These are phyloP conservation scores for Warburgia ugandensis DNA, from an alignment of 164 flowering plant species.

Conservation along the genomic window DNA sequence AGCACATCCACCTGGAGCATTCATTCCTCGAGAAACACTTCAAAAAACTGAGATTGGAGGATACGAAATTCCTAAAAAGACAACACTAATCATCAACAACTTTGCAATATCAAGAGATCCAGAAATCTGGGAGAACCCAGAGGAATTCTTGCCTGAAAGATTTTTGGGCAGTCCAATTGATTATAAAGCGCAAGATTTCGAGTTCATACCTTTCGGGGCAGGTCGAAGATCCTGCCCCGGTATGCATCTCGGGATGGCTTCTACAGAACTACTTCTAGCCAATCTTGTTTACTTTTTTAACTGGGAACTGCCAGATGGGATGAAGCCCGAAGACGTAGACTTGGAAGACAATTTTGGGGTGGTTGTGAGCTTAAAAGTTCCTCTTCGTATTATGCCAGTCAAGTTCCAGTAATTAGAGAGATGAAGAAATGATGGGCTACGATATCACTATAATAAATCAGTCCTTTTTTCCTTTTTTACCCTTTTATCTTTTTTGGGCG, in stretches of 20 bases:
- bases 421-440: too few species aligned
- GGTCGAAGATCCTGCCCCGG: constrained; percentile 56
- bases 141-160: constrained; percentile 47
- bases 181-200: constrained; percentile 33
- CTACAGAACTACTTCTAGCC: constrained; percentile 33
- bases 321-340: constrained; percentile 30
- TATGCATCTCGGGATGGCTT: constrained; percentile 30
- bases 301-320: constrained; percentile 27
- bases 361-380: neutral
- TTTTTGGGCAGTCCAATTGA: constrained; percentile 34
- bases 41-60: constrained; percentile 34
- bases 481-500: too few species aligned
- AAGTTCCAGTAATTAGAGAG: too few species aligned
- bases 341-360: constrained; percentile 9
- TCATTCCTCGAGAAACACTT: constrained; percentile 41
- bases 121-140: constrained; percentile 37
- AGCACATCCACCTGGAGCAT: constrained; percentile 49
- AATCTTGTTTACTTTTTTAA: constrained; percentile 41
- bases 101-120: constrained; percentile 65
- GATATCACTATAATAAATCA: too few species aligned
- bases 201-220: constrained; percentile 53
- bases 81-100: constrained; percentile 45
- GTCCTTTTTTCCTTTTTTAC: too few species aligned
- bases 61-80: constrained; percentile 35
- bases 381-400: neutral